phyloP scores from a whole-genome alignment of 768 basidiomycete genomes.

The Termitomyces sp. region DNA sequence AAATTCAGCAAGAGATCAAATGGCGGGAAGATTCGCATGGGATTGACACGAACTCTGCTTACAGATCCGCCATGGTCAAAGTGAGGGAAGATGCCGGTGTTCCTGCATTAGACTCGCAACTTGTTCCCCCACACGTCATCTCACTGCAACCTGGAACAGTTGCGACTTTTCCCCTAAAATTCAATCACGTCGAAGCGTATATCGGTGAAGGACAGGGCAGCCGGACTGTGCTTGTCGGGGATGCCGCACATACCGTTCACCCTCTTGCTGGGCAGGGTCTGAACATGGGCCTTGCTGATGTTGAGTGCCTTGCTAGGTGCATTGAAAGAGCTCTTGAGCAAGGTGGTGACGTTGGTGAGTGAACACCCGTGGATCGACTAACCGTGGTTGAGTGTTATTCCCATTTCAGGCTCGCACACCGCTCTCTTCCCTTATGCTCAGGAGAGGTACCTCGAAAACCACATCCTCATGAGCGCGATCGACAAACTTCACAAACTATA shows the following conservation, averaged over 20 bases:
- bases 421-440: constrained; percentile 73
- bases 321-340: constrained; percentile 49
- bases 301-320: constrained; percentile 61
- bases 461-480: constrained; percentile 74
- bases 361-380: background rate
- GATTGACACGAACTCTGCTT: constrained; percentile 59
- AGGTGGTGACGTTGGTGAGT: constrained; percentile 83
- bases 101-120: constrained; percentile 55
- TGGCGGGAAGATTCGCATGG: constrained; percentile 73
- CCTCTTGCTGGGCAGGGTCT: constrained; percentile 96
- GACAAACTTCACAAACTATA: constrained; percentile 93
- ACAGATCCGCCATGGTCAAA: constrained; percentile 42
- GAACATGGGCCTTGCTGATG: constrained; percentile 91
- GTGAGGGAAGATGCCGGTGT: constrained; percentile 35
- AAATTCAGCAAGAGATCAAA: constrained; percentile 56
- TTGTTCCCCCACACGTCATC: constrained; percentile 70
- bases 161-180: constrained; percentile 88
- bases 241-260: constrained; percentile 93
- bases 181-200: constrained; percentile 84
- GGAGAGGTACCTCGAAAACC: constrained; percentile 82
- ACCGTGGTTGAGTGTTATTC: background rate
- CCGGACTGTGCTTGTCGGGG: constrained; percentile 87
- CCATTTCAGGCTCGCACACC: constrained; percentile 59
- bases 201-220: constrained; percentile 62
- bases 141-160: constrained; percentile 66